phyloP scores from a whole-genome alignment of 306 rosid species.

The Sesbania bispinosa region DNA sequence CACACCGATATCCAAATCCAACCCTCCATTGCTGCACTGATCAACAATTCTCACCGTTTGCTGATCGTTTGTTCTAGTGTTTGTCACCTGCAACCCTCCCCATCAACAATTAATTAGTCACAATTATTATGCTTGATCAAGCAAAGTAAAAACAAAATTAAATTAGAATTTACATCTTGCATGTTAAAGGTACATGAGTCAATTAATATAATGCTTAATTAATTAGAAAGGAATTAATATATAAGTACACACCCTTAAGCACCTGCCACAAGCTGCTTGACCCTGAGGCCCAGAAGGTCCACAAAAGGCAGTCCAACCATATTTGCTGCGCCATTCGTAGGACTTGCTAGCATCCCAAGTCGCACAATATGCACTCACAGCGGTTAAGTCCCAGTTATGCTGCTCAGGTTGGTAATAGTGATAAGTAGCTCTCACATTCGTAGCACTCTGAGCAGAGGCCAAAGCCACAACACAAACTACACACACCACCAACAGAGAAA shows the following conservation, averaged over 20 bases:
- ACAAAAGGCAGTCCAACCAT: constrained; percentile 80
- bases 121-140: background rate
- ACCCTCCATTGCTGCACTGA: constrained; percentile 66
- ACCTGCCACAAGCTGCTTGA: constrained; percentile 53
- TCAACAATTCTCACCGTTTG: constrained; percentile 63
- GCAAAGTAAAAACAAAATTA: background rate
- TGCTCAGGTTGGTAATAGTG: constrained; percentile 52
- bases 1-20: constrained; percentile 59
- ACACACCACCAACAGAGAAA: background rate
- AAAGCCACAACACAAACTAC: constrained; percentile 11
- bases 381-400: constrained; percentile 44
- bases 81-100: constrained; percentile 51
- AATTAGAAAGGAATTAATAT: no score
- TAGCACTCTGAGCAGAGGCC: constrained; percentile 50
- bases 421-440: constrained; percentile 58
- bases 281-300: constrained; percentile 58
- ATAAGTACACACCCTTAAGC: constrained; percentile 37
- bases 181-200: no score
- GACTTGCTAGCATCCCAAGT: constrained; percentile 71
- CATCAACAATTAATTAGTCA: background rate
- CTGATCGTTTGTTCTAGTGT: constrained; percentile 39
- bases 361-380: constrained; percentile 58
- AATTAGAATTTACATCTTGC: background rate
- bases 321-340: constrained; percentile 57
- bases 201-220: no score